Evolutionary conservation across 75 land plant species (phyloP).

Genomic region (Pseudotsuga menziesii): DNA sequence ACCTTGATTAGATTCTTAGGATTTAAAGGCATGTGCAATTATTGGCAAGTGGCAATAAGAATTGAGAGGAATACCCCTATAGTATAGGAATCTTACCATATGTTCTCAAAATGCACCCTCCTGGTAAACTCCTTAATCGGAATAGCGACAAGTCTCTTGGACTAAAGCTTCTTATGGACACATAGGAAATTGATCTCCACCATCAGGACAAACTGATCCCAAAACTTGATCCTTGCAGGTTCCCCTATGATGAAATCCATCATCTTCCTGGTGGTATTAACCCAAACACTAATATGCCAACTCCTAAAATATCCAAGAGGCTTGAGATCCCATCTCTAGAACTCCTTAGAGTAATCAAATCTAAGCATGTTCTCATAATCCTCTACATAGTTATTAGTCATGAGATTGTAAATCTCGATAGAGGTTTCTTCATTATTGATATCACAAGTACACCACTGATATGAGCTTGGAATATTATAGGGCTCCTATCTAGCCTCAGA

Average conservation of each 20-base stretch:
- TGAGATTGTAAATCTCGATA: constrained; percentile 55
- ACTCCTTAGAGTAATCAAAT: constrained; percentile 73
- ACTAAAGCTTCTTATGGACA: constrained; percentile 81
- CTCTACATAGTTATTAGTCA: constrained; percentile 70
- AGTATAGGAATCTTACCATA: constrained; percentile 81
- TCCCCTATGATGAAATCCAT: constrained; percentile 80
- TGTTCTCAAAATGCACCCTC: constrained; percentile 65
- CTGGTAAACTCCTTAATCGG: constrained; percentile 75
- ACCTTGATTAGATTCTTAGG: constrained; percentile 86
- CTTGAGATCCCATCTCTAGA: constrained; percentile 69
- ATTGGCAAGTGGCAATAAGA: constrained; percentile 66
- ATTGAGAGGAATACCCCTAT: constrained; percentile 80
- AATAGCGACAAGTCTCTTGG: constrained; percentile 78
- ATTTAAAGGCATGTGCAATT: constrained; percentile 77
- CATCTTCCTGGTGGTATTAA: constrained; percentile 50
- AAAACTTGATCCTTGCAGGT: constrained; percentile 63
- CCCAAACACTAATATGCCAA: constrained; percentile 83
- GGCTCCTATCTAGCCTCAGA: constrained; percentile 74
- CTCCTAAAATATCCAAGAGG: constrained; percentile 64
- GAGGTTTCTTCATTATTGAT: constrained; percentile 39
- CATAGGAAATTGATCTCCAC: constrained; percentile 86
- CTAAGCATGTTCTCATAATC: constrained; percentile 87
- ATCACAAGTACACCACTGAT: constrained; percentile 85
- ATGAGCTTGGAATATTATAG: constrained; percentile 58
- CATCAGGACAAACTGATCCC: constrained; percentile 49